These are phyloP conservation scores for Fusarium aywerte DNA, from an alignment of 2,329 filamentous ascomycete genomes.

Conservation along the genomic window DNA sequence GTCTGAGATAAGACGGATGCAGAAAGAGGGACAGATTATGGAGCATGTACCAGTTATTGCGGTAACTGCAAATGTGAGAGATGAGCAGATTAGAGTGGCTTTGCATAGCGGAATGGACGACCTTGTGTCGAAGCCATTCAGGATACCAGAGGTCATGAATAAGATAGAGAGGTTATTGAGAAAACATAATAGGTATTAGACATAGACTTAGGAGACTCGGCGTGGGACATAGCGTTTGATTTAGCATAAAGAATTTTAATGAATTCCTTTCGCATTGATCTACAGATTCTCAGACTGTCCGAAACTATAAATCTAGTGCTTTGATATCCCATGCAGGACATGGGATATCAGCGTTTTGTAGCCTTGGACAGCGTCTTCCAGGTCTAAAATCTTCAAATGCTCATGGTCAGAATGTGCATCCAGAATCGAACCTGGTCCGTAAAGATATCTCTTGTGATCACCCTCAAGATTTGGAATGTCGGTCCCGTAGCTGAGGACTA, in stretches of 20 bases:
- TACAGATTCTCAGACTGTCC: too few relatives aligned
- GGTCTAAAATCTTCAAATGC: conserved; percentile 3
- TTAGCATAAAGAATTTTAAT: background rate
- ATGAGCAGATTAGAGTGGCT: conserved; percentile 58
- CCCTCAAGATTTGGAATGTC: background rate
- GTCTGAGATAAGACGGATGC: conserved; percentile 53
- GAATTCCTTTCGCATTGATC: background rate
- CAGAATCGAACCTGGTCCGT: conserved; percentile 6
- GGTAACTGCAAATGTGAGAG: conserved; percentile 59
- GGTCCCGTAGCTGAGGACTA: conserved; percentile 3
- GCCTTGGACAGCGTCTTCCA: conserved; percentile 1
- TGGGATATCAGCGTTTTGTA: conserved; percentile 1
- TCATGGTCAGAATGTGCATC: conserved; percentile 19
- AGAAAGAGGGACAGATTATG: conserved; percentile 48
- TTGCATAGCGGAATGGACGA: conserved; percentile 58
- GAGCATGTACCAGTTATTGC: conserved; percentile 58
- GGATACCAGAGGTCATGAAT: conserved; percentile 62
- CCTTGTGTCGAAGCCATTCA: conserved; percentile 69
- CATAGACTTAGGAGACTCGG: background rate
- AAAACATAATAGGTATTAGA: background rate
- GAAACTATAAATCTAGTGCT: background rate
- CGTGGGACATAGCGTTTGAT: background rate
- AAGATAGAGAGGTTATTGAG: conserved; percentile 58
- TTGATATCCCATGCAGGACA: fast-evolving
- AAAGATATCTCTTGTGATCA: background rate